Evolutionary conservation across 768 basidiomycete species (phyloP), one percentile per base, ranked within the genome.

Genomic region (Dacryopinax spathularia): DNA sequence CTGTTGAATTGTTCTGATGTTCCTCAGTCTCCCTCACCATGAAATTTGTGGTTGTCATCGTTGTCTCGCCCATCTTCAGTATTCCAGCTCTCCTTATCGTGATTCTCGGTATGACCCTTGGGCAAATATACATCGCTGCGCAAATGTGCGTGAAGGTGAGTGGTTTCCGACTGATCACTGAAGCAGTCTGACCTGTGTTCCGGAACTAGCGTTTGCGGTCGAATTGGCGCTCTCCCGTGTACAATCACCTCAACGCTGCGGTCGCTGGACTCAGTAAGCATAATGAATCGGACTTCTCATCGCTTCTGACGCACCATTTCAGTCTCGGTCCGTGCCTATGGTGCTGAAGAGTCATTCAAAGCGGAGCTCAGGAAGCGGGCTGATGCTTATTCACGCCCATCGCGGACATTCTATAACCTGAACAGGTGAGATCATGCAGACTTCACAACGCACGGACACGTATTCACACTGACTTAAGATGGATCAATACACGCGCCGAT

Each of bases 301-400:
- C 31, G 15, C 20, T 3, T 27, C 48, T 31, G 48, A 41, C 25
- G 3, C 48, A 29, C 5, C 10, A 29, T 15, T 27, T 6, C 20
- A 61, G 76, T 74, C 1, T 73, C 84, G 7, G 82, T 89, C 63
- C 78, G 86, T 22, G 87, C 87, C 0, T 89, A 84, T 69, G 81
- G 82, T 2, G 83, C 81, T 5, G 78, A 86, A 72, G 71, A 75
- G 31, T 63, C 72, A 1, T 84, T 79, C 74, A 78, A 70, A 65
- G 63, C 64, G 35, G 76, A 81, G 66, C 78, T 80, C 3, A 70
- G 68, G 31, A 59, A 65, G 33, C 67, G 70, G 5, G 70, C 72
- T 3, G 73, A 74, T 61, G 71, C 70, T 62, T 75, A 66, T 34
- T 33, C n/a, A 33, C 25, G 18, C 18, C 18, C 31, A 13, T 48